These are phyloP conservation scores for Neopestalotiopsis clavispora DNA, from an alignment of 2,329 filamentous ascomycete genomes.

Conservation along the genomic window DNA sequence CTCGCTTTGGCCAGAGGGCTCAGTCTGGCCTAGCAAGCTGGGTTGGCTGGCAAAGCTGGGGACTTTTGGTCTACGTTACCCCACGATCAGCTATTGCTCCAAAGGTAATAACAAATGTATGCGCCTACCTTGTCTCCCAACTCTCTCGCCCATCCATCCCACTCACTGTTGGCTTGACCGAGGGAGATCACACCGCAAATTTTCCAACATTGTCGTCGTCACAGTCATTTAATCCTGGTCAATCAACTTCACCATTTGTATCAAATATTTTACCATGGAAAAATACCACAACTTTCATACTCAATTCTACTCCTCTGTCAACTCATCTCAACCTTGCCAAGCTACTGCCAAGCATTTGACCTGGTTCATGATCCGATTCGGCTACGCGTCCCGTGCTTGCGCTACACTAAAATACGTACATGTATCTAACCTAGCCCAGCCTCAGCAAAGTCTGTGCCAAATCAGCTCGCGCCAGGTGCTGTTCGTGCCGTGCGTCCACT, in stretches of 20 bases:
- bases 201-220: no score
- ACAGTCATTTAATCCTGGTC: no score
- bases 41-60: neutral
- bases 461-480: neutral
- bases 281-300: no score
- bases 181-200: no score
- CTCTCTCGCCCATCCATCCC: no score
- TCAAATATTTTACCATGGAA: no score
- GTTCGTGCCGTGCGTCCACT: neutral
- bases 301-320: neutral
- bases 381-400: neutral
- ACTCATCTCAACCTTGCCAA: neutral
- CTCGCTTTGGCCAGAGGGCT: neutral
- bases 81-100: neutral
- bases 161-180: no score
- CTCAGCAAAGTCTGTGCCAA: neutral
- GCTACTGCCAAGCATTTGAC: neutral
- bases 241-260: no score
- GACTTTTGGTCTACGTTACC: neutral
- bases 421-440: neutral
- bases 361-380: conserved; percentile 1
- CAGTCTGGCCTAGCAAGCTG: no score
- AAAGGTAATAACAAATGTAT: no score
- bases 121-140: no score
- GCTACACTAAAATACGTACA: neutral